Percentiles rank a stretch among this genome's conserved stretches.
These are phyloP conservation scores for Cubamyces sp. DNA, from an alignment of 768 basidiomycete genomes.

Conservation along the genomic window DNA sequence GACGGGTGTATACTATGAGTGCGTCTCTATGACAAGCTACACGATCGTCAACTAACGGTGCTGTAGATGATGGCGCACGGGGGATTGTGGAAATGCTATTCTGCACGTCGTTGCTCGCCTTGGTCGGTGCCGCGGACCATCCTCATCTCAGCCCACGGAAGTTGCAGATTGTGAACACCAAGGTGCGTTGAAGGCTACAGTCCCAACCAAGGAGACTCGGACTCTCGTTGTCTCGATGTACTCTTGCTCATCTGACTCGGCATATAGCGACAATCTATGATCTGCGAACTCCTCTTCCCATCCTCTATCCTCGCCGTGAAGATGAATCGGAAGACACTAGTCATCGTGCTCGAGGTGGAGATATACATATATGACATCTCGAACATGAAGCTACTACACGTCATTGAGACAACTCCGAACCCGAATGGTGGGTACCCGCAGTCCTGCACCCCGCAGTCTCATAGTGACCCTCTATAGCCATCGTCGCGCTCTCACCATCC, in stretches of 20 bases:
- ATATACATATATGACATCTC: conserved; percentile 99
- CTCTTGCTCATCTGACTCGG: neutral
- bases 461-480: conserved; percentile 54
- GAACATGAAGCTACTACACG: conserved; percentile 96
- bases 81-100: conserved; percentile 99
- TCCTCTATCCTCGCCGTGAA: conserved; percentile 97
- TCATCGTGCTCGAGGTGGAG: conserved; percentile 95
- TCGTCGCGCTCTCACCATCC: conserved; percentile 92
- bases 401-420: conserved; percentile 95
- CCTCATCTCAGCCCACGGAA: conserved; percentile 90
- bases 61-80: conserved; percentile 84
- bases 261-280: conserved; percentile 92
- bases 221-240: neutral
- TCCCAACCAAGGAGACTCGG: neutral
- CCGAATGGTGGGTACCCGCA: conserved; percentile 71
- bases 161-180: conserved; percentile 98
- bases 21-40: neutral
- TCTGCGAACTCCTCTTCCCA: conserved; percentile 97
- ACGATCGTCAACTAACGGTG: neutral
- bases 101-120: conserved; percentile 95
- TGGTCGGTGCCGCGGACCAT: conserved; percentile 95
- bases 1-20: conserved; percentile 93
- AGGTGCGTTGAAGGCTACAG: conserved; percentile 53
- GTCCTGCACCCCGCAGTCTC: neutral
- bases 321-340: conserved; percentile 94